Conservation (phyloP, 1,284 basidiomycete species). For the Ceratobasidium papillatum region DNA sequence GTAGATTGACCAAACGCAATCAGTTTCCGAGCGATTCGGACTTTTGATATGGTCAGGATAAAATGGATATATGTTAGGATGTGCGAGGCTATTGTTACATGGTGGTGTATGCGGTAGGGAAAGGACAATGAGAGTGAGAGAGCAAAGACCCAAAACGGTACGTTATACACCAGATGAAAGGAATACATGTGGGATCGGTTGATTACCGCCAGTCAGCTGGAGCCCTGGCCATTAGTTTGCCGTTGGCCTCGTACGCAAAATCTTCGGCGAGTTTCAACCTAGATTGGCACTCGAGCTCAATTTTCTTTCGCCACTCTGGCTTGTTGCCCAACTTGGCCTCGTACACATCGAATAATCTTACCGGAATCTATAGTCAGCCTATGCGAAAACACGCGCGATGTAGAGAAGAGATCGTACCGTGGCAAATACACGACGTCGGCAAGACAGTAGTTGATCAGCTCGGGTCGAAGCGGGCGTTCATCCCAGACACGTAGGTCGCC, state of each 20-base stretch:
- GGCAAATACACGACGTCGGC: conserved; percentile 29
- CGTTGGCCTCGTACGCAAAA: conserved; percentile 29
- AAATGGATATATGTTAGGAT: not conserved
- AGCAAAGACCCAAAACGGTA: conserved; percentile 5
- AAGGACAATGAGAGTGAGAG: not conserved
- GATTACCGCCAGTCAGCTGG: conserved; percentile 31
- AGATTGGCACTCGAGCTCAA: conserved; percentile 25
- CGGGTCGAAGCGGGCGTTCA: conserved; percentile 30
- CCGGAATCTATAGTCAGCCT: not conserved
- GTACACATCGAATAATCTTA: conserved; percentile 27
- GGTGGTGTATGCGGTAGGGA: conserved; percentile 12
- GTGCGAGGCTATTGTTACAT: conserved; percentile 19
- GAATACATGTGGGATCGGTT: not conserved
- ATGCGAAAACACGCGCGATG: not conserved
- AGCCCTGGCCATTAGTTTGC: conserved; percentile 20
- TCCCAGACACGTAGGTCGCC: conserved; percentile 28
- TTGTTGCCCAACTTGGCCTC: conserved; percentile 13
- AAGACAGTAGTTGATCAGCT: conserved; percentile 22
- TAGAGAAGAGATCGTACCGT: conserved; percentile 1
- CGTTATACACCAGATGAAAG: conserved; percentile 15
- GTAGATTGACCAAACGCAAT: not conserved
- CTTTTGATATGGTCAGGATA: not conserved
- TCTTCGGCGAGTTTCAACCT: conserved; percentile 34
- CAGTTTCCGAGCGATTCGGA: not conserved
- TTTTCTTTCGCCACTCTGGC: conserved; percentile 38